Conservation (phyloP, 768 basidiomycete species). For the Neoboletus subvelutipes region DNA sequence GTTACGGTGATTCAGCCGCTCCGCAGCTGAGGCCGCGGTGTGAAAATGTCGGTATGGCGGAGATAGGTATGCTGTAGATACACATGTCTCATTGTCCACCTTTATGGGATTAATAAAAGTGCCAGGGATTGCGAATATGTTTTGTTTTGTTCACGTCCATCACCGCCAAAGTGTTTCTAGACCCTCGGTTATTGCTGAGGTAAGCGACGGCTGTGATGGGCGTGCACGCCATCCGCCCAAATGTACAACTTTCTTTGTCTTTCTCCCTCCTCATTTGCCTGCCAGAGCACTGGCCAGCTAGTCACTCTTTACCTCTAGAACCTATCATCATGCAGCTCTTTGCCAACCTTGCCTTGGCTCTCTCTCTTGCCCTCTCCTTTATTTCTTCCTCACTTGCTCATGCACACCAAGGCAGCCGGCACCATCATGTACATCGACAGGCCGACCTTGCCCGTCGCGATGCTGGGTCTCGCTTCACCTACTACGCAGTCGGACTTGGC, state of each 20-base stretch:
- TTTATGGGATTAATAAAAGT: background rate
- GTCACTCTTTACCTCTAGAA: conserved; percentile 21
- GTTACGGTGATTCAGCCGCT: conserved; percentile 58
- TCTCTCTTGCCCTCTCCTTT: conserved; percentile 20
- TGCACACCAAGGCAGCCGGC: conserved; percentile 21
- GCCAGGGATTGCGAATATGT: background rate
- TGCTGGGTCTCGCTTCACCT: conserved; percentile 36
- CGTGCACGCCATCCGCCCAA: background rate
- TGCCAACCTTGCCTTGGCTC: conserved; percentile 17
- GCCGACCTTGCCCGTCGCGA: conserved; percentile 26
- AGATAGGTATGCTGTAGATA: background rate
- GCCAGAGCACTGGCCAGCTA: conserved; percentile 9
- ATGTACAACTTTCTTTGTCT: background rate
- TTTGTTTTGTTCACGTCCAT: background rate
- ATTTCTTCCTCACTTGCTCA: conserved; percentile 20
- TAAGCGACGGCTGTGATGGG: conserved; percentile 6
- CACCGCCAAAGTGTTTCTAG: background rate
- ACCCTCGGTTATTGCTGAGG: background rate
- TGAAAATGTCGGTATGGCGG: background rate
- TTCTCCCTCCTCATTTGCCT: background rate
- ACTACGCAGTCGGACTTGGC: conserved; percentile 43
- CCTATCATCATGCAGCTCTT: conserved; percentile 24
- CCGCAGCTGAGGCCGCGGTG: conserved; percentile 36
- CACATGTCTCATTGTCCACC: background rate
- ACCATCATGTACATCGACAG: conserved; percentile 25